phyloP scores from a whole-genome alignment of 225 moss, liverwort and hornwort genomes.

The Marchantia paleacea region DNA sequence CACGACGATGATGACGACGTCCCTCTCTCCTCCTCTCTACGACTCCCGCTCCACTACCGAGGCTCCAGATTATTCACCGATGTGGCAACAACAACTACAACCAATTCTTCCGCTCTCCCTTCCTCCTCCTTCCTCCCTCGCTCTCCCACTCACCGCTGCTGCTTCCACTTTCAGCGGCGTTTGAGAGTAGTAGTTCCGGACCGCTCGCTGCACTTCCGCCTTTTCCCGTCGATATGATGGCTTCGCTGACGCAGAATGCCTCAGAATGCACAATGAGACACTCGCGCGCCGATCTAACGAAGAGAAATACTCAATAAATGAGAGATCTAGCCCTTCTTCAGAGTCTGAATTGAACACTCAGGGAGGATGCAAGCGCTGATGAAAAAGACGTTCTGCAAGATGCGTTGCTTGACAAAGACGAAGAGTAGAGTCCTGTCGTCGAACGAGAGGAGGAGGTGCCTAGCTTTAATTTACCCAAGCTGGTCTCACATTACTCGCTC shows the following conservation, averaged over 20 bases:
- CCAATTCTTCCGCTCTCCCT: neutral
- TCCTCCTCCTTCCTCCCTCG: neutral
- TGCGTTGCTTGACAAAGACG: constrained; percentile 9
- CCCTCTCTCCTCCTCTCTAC: neutral
- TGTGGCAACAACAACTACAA: neutral
- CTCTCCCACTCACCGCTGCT: neutral
- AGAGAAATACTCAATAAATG: constrained; percentile 1
- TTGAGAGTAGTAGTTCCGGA: neutral
- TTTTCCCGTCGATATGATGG: neutral
- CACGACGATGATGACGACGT: too few species aligned
- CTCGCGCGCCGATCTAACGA: constrained; percentile 3
- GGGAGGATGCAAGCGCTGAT: neutral
- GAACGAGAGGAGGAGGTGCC: constrained; percentile 1
- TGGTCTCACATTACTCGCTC: neutral
- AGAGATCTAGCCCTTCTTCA: constrained; percentile 18
- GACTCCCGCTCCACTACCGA: neutral
- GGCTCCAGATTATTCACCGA: neutral
- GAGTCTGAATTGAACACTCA: neutral
- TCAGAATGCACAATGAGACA: constrained; percentile 3
- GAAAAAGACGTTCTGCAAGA: constrained; percentile 13
- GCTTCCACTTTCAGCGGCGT: neutral
- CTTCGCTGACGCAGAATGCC: neutral
- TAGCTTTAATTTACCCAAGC: constrained; percentile 4
- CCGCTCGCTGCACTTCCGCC: constrained; percentile 7
- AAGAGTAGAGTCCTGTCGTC: constrained; percentile 1